These are phyloP conservation scores for Friedmanniomyces endolithicus DNA, from an alignment of 495 filamentous ascomycete species.

Conservation along the genomic window DNA sequence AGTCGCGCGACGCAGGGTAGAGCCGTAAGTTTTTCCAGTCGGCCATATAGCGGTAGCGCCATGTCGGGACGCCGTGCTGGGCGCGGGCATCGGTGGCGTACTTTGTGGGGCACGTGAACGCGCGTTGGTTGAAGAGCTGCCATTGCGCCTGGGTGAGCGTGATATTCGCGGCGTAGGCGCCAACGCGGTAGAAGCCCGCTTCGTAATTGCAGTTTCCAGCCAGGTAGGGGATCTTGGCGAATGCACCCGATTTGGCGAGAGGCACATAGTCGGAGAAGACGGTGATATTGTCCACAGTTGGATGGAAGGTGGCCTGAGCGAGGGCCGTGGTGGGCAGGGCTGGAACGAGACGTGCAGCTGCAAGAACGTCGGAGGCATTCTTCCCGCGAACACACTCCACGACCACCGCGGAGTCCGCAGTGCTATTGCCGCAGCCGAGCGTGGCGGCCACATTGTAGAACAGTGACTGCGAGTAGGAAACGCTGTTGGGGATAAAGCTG, in stretches of 20 bases:
- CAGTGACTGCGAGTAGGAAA: slow-evolving; percentile 14
- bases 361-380: slow-evolving; percentile 17
- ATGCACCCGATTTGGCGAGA: slow-evolving; percentile 1
- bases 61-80: slow-evolving; percentile 31
- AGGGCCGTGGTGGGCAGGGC: no score
- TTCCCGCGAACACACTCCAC: slow-evolving; percentile 37
- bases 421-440: slow-evolving; percentile 35
- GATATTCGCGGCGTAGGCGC: slow-evolving; percentile 23
- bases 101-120: slow-evolving; percentile 37
- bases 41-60: slow-evolving; percentile 42
- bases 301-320: no score
- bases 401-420: slow-evolving; percentile 10
- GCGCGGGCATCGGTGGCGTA: slow-evolving; percentile 28
- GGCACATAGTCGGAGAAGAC: slow-evolving; percentile 12
- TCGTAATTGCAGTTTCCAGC: slow-evolving; percentile 38
- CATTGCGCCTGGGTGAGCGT: slow-evolving; percentile 25
- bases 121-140: slow-evolving; percentile 32
- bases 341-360: background rate
- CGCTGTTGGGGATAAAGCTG: slow-evolving; percentile 30
- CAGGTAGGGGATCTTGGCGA: slow-evolving; percentile 21
- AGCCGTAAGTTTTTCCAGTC: slow-evolving; percentile 38
- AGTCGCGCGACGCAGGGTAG: slow-evolving; percentile 12
- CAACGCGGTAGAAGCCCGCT: slow-evolving; percentile 33
- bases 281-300: slow-evolving; percentile 8
- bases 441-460: slow-evolving; percentile 34